Evolutionary conservation across 1,284 basidiomycete genomes (phyloP), one percentile per base, ranked within the genome.

Genomic region (Neotropicomus parvogracilis): DNA sequence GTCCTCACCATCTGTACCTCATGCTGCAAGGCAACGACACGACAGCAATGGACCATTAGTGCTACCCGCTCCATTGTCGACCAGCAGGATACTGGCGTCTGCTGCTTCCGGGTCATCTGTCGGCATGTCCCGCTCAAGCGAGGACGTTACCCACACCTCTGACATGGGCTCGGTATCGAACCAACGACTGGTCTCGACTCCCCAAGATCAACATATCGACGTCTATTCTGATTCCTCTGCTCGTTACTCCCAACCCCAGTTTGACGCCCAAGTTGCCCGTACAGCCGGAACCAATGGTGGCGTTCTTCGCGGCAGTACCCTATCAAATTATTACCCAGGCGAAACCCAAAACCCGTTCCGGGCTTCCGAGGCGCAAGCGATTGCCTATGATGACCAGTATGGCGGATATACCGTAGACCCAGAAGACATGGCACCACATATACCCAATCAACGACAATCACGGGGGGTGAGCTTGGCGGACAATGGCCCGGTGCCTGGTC

Each of bases 401-500:
- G 52, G 59, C 17, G 65, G 65, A 2, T 72, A 69, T 55, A 49
- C 49, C 17, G 34, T 54, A 9, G 73, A 75, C 33, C 65, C 68
- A 8, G 74, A 74, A 32, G 70, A 74, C 37, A 62, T 67, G 21
- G 49, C 60, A 45, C 62, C 60, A 44, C 64, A 59, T 46, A 51
- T 60, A 38, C 53, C 59, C 42, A 54, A 28, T 39, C 53, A 58
- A 46, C 60, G 61, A 44, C 63, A 59, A 57, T 69, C 63, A 11
- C 75, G 85, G 16, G 90, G 91, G 27, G 75, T 94, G 28, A 83
- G 82, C 44, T 66, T 94, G 49, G 79, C 79, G 40, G 91, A 94
- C 59, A 74, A 78, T 55, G 91, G 91, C 13, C 88, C 88, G 40
- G 87, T 92, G 3, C 81, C 86, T 39, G 79, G 79, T 26, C 80